Conservation (phyloP, 768 basidiomycete species). For the Tulasnella sp. region DNA sequence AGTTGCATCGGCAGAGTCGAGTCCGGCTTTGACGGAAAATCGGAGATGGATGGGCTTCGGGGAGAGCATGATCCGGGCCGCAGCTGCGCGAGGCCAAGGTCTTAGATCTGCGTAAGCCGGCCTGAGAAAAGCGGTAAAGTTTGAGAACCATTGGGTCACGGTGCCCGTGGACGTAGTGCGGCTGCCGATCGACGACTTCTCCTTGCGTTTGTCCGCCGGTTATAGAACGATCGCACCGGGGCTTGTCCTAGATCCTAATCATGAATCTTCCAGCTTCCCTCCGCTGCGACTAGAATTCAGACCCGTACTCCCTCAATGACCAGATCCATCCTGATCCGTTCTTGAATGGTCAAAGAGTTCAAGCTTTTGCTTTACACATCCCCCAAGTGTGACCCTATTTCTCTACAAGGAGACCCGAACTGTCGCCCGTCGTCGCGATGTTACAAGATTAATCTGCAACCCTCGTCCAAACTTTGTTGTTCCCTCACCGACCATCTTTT, state of each 20-base stretch:
- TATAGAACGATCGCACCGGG: background rate
- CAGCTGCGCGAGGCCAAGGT: too few species aligned
- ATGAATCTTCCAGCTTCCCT: background rate
- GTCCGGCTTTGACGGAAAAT: background rate
- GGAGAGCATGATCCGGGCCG: background rate
- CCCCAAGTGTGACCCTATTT: too few species aligned
- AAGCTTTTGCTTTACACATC: background rate
- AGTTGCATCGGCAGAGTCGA: background rate
- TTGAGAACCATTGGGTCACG: background rate
- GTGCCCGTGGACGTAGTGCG: background rate
- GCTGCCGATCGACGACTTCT: background rate
- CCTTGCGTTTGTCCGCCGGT: background rate
- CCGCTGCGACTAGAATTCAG: background rate
- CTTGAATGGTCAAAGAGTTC: too few species aligned
- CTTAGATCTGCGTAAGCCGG: background rate
- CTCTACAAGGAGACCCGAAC: background rate
- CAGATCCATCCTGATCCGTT: background rate
- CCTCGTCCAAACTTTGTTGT: too few species aligned
- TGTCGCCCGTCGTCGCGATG: background rate
- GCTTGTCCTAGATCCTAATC: background rate
- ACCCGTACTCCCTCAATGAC: background rate
- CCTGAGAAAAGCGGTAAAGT: background rate
- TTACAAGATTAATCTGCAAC: background rate
- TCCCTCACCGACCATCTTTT: too few species aligned
- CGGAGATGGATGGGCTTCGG: background rate